phyloP scores from a whole-genome alignment of 805 yeast genomes.

The Candida tallmaniae region DNA sequence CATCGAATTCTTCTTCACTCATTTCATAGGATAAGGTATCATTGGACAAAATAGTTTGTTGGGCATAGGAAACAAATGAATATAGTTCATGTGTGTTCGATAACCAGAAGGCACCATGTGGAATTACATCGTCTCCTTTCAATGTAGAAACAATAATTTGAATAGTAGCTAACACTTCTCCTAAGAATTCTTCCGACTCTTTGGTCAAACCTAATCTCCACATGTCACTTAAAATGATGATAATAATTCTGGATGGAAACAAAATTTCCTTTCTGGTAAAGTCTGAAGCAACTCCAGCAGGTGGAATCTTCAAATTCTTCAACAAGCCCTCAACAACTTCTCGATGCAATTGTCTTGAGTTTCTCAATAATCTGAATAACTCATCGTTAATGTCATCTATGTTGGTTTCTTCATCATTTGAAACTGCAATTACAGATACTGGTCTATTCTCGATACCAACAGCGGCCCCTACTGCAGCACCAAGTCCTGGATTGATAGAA shows the following conservation, averaged over 20 bases:
- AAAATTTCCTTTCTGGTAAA: slow-evolving; percentile 84
- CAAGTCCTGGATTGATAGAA: slow-evolving; percentile 5
- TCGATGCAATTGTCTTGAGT: slow-evolving; percentile 65
- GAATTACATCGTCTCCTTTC: slow-evolving; percentile 81
- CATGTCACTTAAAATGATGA: slow-evolving; percentile 91
- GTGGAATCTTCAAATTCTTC: slow-evolving; percentile 80
- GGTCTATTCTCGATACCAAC: slow-evolving; percentile 41
- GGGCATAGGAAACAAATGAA: slow-evolving; percentile 92
- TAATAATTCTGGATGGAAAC: slow-evolving; percentile 93
- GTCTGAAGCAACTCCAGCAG: slow-evolving; percentile 78
- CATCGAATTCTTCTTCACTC: slow-evolving; percentile 86
- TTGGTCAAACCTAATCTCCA: slow-evolving; percentile 94
- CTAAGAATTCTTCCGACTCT: slow-evolving; percentile 86
- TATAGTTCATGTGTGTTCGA: slow-evolving; percentile 93
- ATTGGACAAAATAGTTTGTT: slow-evolving; percentile 82
- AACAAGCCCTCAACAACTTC: slow-evolving; percentile 86
- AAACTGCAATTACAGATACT: slow-evolving; percentile 57
- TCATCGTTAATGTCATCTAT: slow-evolving; percentile 73
- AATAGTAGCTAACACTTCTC: slow-evolving; percentile 81
- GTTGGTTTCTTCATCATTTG: slow-evolving; percentile 48
- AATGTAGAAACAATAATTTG: slow-evolving; percentile 77
- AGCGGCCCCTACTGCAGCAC: slow-evolving; percentile 2
- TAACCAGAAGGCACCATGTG: slow-evolving; percentile 96
- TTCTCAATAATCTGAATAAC: slow-evolving; percentile 63
- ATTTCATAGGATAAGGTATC: slow-evolving; percentile 75